Evolutionary conservation across 2,329 filamentous ascomycete species (phyloP), one percentile per base, ranked within the genome.

Genomic region (Aspergillus texensis): DNA sequence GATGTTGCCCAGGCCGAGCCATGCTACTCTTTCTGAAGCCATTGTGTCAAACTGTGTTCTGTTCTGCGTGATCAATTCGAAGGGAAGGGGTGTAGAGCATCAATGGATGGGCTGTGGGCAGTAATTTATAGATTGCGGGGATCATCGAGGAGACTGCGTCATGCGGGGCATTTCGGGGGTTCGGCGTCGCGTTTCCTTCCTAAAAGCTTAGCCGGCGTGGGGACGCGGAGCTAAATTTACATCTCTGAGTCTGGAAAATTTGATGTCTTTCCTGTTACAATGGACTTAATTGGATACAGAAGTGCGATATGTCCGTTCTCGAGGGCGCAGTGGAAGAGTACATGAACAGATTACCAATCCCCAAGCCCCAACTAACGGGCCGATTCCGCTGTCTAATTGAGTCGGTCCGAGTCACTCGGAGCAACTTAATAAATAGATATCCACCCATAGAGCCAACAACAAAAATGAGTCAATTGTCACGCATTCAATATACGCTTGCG

Each of bases 1-100:
- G 88, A 96, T 96, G 77, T 96, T 96, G 58, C 93, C 93, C 57
- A 96, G 85, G 62, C 93, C 93, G 60, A 96, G 88, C 88, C 89
- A 96, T 70, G 92, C 84, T 58, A 95, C 73, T 77, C 85, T 87
- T 67, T 70, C 68, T 61, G 70, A 73, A 30, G 73, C 66, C 74
- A 76, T 76, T 34, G 30, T 66, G 39, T 24, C 36, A 16, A 14
- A 9, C 19, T 30, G 53, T 21, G 46, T n/a, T 41, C 56, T 53
- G 19, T 21, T 58, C 16, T 39, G 45, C 41, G 58, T 57, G 26
- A 12, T 61, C 1, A 24, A n/a, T 10, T 48, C 36, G 39, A 36
- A 57, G 11, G 21, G 43, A 10, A 54, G 30, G 8, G 48, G 62
- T 6, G 54, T 59, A 10, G 60, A 66, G 46, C 62, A 54, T 30